A percentile compares a stretch with the other conserved stretches of the same genome.
These are phyloP conservation scores for Metschnikowia arizonensis DNA, from an alignment of 805 yeast genomes.

Conservation along the genomic window DNA sequence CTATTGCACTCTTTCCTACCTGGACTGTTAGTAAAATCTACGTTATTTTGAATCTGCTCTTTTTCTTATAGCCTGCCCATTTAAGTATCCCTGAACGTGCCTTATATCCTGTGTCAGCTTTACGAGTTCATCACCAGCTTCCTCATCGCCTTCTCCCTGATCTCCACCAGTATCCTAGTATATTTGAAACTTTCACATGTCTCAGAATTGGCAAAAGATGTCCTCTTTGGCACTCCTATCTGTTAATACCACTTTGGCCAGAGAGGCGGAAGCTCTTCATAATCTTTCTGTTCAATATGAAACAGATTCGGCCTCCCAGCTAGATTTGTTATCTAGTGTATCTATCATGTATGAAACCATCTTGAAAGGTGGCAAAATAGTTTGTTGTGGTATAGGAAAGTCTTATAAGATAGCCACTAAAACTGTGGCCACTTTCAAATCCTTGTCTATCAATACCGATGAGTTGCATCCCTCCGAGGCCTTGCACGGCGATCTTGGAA, in stretches of 20 bases:
- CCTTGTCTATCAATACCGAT: conserved; percentile 66
- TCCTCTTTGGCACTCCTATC: conserved; percentile 28
- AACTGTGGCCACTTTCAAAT: conserved; percentile 76
- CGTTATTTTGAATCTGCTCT: neutral
- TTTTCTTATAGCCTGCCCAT: neutral
- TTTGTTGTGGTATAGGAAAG: conserved; percentile 82
- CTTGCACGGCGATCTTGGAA: conserved; percentile 84
- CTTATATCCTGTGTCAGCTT: no score
- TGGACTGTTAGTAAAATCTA: neutral
- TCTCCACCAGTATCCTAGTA: neutral
- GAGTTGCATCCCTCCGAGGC: conserved; percentile 83
- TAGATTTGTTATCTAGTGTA: conserved; percentile 42
- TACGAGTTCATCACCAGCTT: neutral
- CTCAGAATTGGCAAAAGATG: conserved; percentile 12
- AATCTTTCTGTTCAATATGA: conserved; percentile 45
- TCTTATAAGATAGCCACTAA: conserved; percentile 75
- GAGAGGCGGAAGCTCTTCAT: conserved; percentile 46
- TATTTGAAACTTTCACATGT: neutral
- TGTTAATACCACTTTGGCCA: conserved; percentile 37
- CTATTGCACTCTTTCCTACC: neutral
- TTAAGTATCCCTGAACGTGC: neutral
- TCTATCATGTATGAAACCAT: conserved; percentile 30
- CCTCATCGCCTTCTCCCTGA: neutral
- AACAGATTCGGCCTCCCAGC: conserved; percentile 42
- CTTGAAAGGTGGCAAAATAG: conserved; percentile 57